These are phyloP conservation scores for Ustilago tritici DNA, from an alignment of 1,284 basidiomycete genomes.

Conservation along the genomic window DNA sequence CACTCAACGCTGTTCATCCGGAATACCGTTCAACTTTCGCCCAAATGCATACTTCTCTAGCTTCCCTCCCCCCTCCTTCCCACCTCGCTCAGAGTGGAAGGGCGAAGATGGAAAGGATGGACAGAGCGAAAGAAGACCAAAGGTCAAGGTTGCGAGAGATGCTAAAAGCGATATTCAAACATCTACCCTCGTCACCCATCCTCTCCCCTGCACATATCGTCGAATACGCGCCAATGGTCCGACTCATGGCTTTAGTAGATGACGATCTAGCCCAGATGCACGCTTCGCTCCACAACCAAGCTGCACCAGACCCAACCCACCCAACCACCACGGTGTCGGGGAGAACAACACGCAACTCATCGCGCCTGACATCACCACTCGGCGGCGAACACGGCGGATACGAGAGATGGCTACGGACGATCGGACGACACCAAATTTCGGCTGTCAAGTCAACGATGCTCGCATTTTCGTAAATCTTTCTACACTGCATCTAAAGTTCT, in stretches of 20 bases:
- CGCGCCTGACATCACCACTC: constrained; percentile 19
- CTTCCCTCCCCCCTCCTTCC: neutral
- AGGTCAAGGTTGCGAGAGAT: constrained; percentile 41
- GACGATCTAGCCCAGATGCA: constrained; percentile 71
- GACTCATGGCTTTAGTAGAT: constrained; percentile 78
- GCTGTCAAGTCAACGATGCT: constrained; percentile 19
- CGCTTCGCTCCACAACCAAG: constrained; percentile 4
- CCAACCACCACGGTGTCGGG: neutral
- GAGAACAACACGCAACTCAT: constrained; percentile 26
- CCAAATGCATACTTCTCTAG: constrained; percentile 63
- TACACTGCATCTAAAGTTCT: constrained; percentile 16
- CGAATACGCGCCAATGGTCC: constrained; percentile 80
- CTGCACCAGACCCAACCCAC: neutral
- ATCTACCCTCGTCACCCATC: constrained; percentile 68
- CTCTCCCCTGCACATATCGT: constrained; percentile 72
- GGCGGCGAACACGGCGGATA: constrained; percentile 6
- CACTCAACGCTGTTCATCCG: constrained; percentile 1
- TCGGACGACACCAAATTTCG: constrained; percentile 10
- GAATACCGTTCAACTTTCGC: constrained; percentile 66
- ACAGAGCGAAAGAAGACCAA: neutral
- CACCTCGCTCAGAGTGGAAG: neutral
- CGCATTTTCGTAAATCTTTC: neutral
- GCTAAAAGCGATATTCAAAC: constrained; percentile 1
- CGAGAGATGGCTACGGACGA: constrained; percentile 20
- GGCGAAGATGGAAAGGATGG: no score